Base-by-base conservation (phyloP, 176 grass and related monocot genomes). In the Hyparrhenia diplandra region DNA sequence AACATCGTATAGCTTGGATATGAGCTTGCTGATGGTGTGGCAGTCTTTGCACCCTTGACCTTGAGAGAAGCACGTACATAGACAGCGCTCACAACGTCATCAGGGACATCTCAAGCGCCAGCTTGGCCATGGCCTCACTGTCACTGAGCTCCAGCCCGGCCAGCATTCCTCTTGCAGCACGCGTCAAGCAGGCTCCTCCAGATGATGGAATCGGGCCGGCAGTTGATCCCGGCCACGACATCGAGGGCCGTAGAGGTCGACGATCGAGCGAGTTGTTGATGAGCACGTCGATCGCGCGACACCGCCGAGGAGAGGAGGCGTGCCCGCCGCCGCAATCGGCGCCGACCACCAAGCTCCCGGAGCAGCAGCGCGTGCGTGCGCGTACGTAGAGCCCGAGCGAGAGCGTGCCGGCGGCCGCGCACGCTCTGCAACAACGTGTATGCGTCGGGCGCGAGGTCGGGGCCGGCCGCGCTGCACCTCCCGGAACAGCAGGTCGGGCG, bases 261-360 rank as follows among this genome's bases (percentile, higher is more conserved):
- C 76, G 36, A n/a, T n/a, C n/a, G n/a, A 98, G 84, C 46, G 95
- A 93, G 82, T 95, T 98, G 83, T 91, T 95, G 54, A 98, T 92
- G 58, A 98, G 83, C 11, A 91, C 82, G 83, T 95, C n/a, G n/a
- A n/a, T n/a, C 92, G 13, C 63, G 51, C 28, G 83, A 81, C 57
- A 98, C 79, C 5, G 65, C 18, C 6, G 9, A n/a, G 6, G 9
- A 23, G n/a, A n/a, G 13, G 12, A 35, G 17, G 12, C 62, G 8
- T 64, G 45, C 13, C 13, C 45, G 10, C 58, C 71, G 1, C 4
- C 6, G 35, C 35, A 2, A 36, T 55, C 87, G 39, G 57, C 65
- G 16, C n/a, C 34, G 34, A 5, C 73, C 76, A 5, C 81, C 88
- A 42, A 88, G 89, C 82, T 89, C 61, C 20, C 89, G 69, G 37